Evolutionary conservation across 441 rosid genomes (phyloP).

Genomic region (Flueggea neowawraea): DNA sequence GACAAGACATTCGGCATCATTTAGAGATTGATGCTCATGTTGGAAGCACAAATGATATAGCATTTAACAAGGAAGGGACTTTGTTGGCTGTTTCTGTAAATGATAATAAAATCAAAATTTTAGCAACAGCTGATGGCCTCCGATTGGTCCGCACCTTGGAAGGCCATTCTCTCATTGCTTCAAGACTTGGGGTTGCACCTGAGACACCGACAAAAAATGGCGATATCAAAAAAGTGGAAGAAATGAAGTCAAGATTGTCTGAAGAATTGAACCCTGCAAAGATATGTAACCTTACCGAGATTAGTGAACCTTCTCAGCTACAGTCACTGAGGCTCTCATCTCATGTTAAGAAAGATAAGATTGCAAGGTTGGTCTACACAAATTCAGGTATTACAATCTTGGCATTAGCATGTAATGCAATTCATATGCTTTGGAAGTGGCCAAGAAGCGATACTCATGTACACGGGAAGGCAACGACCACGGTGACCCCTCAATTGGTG

Average conservation of each 20-base stretch:
- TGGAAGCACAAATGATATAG: slow-evolving; percentile 60
- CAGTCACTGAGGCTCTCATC: slow-evolving; percentile 91
- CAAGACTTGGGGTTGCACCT: slow-evolving; percentile 30
- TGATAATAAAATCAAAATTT: slow-evolving; percentile 60
- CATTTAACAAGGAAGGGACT: slow-evolving; percentile 66
- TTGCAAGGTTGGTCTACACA: slow-evolving; percentile 92
- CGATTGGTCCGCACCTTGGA: slow-evolving; percentile 45
- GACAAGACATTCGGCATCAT: neutral
- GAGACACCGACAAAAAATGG: slow-evolving; percentile 52
- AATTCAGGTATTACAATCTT: slow-evolving; percentile 91
- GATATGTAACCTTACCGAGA: slow-evolving; percentile 97
- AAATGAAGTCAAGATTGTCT: slow-evolving; percentile 82
- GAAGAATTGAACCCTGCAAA: slow-evolving; percentile 91
- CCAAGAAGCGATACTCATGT: slow-evolving; percentile 85
- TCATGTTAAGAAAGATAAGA: slow-evolving; percentile 76
- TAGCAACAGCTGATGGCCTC: slow-evolving; percentile 59
- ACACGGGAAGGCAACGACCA: slow-evolving; percentile 84
- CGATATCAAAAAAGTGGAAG: slow-evolving; percentile 76
- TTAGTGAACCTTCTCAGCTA: slow-evolving; percentile 86
- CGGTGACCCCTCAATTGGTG: slow-evolving; percentile 59
- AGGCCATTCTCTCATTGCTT: slow-evolving; percentile 25
- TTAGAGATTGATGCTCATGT: slow-evolving; percentile 30
- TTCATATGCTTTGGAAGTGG: slow-evolving; percentile 98
- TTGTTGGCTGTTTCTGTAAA: slow-evolving; percentile 64
- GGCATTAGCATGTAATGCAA: slow-evolving; percentile 97